Conservation (phyloP, 805 yeast genomes). For the Zygosaccharomyces siamensis region DNA sequence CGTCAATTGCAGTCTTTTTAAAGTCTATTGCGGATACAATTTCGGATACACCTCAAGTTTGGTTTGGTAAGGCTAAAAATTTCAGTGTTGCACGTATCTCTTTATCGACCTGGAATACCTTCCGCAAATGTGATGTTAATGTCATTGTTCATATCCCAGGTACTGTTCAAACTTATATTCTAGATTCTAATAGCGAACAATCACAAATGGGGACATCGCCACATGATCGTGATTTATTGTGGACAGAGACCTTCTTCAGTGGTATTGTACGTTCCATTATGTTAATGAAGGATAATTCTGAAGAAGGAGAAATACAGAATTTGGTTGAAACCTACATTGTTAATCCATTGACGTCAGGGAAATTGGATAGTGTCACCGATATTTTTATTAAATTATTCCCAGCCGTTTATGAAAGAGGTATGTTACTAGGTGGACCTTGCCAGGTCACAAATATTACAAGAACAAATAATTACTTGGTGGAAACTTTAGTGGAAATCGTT, state of each 20-base stretch:
- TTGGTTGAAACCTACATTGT: conserved; percentile 81
- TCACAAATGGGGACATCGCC: conserved; percentile 35
- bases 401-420: conserved; percentile 31
- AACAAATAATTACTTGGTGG: conserved; percentile 34
- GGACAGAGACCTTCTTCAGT: conserved; percentile 54
- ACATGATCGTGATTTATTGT: conserved; percentile 45
- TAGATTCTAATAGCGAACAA: conserved; percentile 32
- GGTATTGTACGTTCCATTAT: conserved; percentile 67
- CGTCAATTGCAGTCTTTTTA: conserved; percentile 71
- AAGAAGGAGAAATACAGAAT: conserved; percentile 66
- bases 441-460: conserved; percentile 29
- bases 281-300: conserved; percentile 38
- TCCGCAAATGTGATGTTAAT: conserved; percentile 61
- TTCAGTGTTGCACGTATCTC: conserved; percentile 71
- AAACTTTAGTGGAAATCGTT: conserved; percentile 31
- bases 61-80: conserved; percentile 73
- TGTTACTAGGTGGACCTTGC: conserved; percentile 33
- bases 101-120: conserved; percentile 58
- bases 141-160: conserved; percentile 77
- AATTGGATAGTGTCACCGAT: conserved; percentile 30
- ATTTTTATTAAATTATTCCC: conserved; percentile 32
- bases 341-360: conserved; percentile 56
- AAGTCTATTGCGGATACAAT: conserved; percentile 64
- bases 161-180: conserved; percentile 47
- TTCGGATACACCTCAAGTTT: conserved; percentile 56